Evolutionary conservation across 805 yeast species (phyloP), one percentile per base, ranked within the genome.

Genomic region (Lipomyces sp.): DNA sequence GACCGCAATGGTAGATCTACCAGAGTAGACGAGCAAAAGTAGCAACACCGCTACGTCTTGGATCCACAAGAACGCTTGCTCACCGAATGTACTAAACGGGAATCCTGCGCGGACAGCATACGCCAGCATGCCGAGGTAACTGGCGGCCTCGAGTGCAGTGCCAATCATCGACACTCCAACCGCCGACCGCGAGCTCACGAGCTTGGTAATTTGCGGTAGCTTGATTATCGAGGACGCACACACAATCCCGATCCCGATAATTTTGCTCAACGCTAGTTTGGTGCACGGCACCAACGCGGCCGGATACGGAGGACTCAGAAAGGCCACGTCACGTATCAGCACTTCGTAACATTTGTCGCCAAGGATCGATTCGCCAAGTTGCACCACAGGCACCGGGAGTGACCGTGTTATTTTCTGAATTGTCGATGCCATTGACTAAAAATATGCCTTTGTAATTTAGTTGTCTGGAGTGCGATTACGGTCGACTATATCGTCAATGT

Each of bases 51-150:
- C 57, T 6, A 76, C 34, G 60, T 80, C 80, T 70, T 81, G 83
- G 18, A 80, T 37, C 0, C 77, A 72, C 6, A 80, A 72, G 45
- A 80, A 75, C 0, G 75, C 75, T 30, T 75, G 72, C 59, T 81
- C 83, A 37, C 83, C 83, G 71, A 77, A 81, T 5, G 81, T 75
- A 53, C 74, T 70, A 60, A 80, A 80, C 5, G 80, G 78, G 64
- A 77, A 75, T 5, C 74, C 74, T 54, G 65, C 66, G 63, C 82
- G 74, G 66, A 77, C 77, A 64, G 77, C 77, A 65, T 80, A 81
- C 15, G 80, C 77, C 29, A 77, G 72, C 18, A 78, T 71, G 56
- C 80, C 73, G 54, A 79, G 59, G 64, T 78, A 75, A 13, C 77
- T 72, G 0, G 76, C 45, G 2, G 80, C 75, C 67, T 81, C 83